Evolutionary conservation across 768 basidiomycete genomes (phyloP), one percentile per base, ranked within the genome.

Genomic region (Auriscalpium orientale): DNA sequence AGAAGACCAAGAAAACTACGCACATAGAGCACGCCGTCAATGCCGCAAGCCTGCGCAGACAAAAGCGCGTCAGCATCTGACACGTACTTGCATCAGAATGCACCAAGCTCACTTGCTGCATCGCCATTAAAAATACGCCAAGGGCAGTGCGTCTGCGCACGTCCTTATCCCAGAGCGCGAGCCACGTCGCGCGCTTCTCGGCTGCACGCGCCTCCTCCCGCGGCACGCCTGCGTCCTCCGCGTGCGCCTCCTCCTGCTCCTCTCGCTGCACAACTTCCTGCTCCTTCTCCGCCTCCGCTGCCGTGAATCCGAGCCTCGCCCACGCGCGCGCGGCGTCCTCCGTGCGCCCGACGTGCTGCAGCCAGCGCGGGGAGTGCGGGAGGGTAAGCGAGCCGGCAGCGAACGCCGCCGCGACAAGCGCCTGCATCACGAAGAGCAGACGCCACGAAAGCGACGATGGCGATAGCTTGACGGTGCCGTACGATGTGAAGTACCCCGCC

Each of bases 61-160:
- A 28, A 28, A 28, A 28, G 28, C 7, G 28, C 2, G 28, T 28
- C 7, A 28, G 28, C 28, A 28, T 28, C 28, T 28, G 7, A 28
- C 28, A 2, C 28, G 28, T 4, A 28, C 28, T 28, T 2, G 2
- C 4, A 28, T 28, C 28, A 28, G 7, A 28, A 28, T 4, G 28
- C 28, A 28, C 7, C 28, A 12, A 16, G 20, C 62, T 59, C 16
- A 74, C 71, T 68, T 75, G 72, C 58, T 75, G 65, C 72, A 74
- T 75, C n/a, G 64, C 70, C 71, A 72, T 75, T 44, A 78, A 56
- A 59, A 77, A 77, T 44, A 74, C 61, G 37, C 73, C 76, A 2
- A 78, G 67, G 11, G 71, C 46, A 16, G 73, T 76, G 46, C 78
- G 64, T 57, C 44, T 62, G 51, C 67, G 63, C 43, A 66, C 63